Evolutionary conservation across 2,329 filamentous ascomycete species (phyloP).

Genomic region (Anthostomella pinea): DNA sequence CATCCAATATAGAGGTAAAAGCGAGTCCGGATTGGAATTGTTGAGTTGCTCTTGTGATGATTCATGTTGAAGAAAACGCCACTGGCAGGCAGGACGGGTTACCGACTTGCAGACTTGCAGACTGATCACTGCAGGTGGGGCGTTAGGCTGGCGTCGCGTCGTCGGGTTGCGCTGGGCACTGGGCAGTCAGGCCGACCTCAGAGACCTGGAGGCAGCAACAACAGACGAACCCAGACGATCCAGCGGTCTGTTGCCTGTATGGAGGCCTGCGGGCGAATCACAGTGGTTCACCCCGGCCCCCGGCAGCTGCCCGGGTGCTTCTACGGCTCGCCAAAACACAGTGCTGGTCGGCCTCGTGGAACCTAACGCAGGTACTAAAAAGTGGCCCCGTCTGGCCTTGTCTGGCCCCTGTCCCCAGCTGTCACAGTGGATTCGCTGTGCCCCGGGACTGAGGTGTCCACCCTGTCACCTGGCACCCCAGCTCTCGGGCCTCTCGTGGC

Average conservation of each 20-base stretch:
- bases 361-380: constrained; percentile 32
- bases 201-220: too few species aligned
- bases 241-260: too few species aligned
- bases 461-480: too few species aligned
- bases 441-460: constrained; percentile 7
- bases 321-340: constrained; percentile 27
- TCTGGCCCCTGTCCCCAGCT: constrained; percentile 2
- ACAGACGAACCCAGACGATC: constrained; percentile 9
- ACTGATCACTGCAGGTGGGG: too few species aligned
- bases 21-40: neutral
- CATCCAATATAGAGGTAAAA: neutral
- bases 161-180: too few species aligned
- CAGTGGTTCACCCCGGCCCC: constrained; percentile 1
- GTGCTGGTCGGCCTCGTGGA: constrained; percentile 24
- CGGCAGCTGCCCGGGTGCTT: constrained; percentile 6
- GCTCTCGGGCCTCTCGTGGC: too few species aligned
- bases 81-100: too few species aligned
- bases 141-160: too few species aligned
- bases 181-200: too few species aligned
- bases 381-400: constrained; percentile 5
- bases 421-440: constrained; percentile 11
- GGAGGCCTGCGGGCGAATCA: constrained; percentile 26
- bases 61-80: neutral
- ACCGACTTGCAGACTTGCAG: too few species aligned
- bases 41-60: neutral